Percentiles rank a stretch among this genome's conserved stretches.
phyloP scores from a whole-genome alignment of 1,284 basidiomycete species.

The Cystobasidium pallidum region DNA sequence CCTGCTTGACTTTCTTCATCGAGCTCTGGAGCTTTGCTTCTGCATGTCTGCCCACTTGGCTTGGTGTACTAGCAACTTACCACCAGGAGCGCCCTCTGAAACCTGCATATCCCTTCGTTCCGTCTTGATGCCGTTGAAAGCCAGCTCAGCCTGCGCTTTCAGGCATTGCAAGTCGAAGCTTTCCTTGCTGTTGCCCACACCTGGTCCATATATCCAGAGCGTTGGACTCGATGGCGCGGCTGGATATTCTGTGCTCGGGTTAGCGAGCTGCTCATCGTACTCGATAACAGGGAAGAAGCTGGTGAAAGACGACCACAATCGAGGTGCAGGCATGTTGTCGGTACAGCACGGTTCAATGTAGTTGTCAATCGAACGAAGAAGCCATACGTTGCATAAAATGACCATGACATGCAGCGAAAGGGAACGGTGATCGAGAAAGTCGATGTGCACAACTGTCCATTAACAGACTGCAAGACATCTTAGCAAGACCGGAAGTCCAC shows the following conservation, averaged over 20 bases:
- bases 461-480: background rate
- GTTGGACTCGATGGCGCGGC: constrained; percentile 23
- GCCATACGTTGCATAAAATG: too few species aligned
- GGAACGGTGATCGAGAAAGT: constrained; percentile 16
- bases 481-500: too few species aligned
- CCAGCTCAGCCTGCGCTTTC: constrained; percentile 31
- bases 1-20: too few species aligned
- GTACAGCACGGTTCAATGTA: background rate
- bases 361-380: background rate
- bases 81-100: constrained; percentile 36
- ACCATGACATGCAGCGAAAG: too few species aligned
- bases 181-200: constrained; percentile 37
- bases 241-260: constrained; percentile 2
- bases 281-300: constrained; percentile 32
- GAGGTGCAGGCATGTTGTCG: constrained; percentile 36
- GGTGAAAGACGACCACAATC: constrained; percentile 23
- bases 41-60: background rate
- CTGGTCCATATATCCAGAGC: constrained; percentile 43
- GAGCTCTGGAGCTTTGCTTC: background rate
- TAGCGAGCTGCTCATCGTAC: constrained; percentile 30
- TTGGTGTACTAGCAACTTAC: constrained; percentile 7
- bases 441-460: background rate
- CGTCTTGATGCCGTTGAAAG: constrained; percentile 32
- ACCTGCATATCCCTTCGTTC: constrained; percentile 22
- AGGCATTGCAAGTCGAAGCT: constrained; percentile 43